Evolutionary conservation across 2,329 filamentous ascomycete genomes (phyloP), one percentile per base, ranked within the genome.

Genomic region (Domatiomyces globalis): DNA sequence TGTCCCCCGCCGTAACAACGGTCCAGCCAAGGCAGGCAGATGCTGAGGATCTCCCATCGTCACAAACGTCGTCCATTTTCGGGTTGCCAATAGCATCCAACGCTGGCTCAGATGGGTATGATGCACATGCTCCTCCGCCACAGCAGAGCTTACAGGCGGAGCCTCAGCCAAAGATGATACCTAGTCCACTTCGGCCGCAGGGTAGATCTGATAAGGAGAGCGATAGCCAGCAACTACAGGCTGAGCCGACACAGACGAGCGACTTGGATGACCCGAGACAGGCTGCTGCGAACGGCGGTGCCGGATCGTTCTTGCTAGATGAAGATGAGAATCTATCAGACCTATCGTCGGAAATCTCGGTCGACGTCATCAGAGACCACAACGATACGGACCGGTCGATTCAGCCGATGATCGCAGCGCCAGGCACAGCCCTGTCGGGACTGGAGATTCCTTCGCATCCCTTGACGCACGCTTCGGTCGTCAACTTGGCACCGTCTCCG

Each of bases 301-400:
- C 51, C 15, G 52, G 42, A n/a, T 77, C 75, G 0, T 77, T 77
- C 59, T 62, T 77, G 3, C 67, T 77, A 4, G 69, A 75, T 51
- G 75, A 78, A 43, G 73, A 75, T 50, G 71, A 77, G 55, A 73
- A 73, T 46, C 62, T 78, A 29, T 80, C 77, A 51, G 77, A 79
- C 48, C 58, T 73, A 36, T 74, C 69, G 9, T 73, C 71, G 15
- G 69, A 74, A 46, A 64, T 76, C 20, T 77, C 75, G 3, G 67
- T 76, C 18, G 74, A 77, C 45, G 66, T 73, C 29, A 71, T 73
- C 50, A 70, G 74, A 45, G 54, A 61, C 20, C 60, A 61, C 18
- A 67, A 71, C 49, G 64, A 60, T 29, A 48, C 56, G 8, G 64
- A 63, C n/a, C 59, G 61, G n/a, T 61, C 63, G n/a, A 58, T 58